Percentiles rank a stretch among this genome's conserved stretches.
Evolutionary conservation across 192 early-diverging fungal genomes (phyloP).

Genomic region (Coemansia brasiliensis): DNA sequence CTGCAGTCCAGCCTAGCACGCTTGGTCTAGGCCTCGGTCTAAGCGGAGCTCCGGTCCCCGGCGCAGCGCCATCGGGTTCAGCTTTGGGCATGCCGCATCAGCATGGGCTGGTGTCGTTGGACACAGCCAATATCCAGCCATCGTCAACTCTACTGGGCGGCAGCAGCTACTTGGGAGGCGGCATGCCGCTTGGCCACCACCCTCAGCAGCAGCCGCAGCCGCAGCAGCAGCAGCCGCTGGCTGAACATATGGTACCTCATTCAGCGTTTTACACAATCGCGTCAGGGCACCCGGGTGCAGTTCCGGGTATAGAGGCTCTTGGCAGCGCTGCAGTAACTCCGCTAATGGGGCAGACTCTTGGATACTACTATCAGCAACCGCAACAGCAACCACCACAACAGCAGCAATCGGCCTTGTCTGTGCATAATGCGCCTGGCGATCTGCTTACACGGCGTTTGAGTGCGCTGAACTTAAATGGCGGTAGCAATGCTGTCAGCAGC

Average conservation of each 20-base stretch:
- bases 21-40: conserved; percentile 33
- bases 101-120: conserved; percentile 18
- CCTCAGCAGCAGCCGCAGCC: conserved; percentile 17
- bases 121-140: conserved; percentile 21
- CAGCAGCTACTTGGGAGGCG: conserved; percentile 7
- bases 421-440: conserved; percentile 23
- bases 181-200: conserved; percentile 11
- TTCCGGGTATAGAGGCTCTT: conserved; percentile 22
- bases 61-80: conserved; percentile 14
- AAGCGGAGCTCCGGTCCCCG: conserved; percentile 30
- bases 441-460: conserved; percentile 51
- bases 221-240: conserved; percentile 16
- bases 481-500: conserved; percentile 4
- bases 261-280: conserved; percentile 40
- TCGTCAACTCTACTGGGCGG: conserved; percentile 12
- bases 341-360: conserved; percentile 2
- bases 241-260: conserved; percentile 26
- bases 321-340: conserved; percentile 9
- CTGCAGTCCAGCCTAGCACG: conserved; percentile 13
- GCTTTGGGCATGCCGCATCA: conserved; percentile 6
- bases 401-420: background rate
- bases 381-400: conserved; percentile 14
- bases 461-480: conserved; percentile 26
- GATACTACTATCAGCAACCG: conserved; percentile 12
- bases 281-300: conserved; percentile 20